Percentiles rank a stretch among this genome's conserved stretches.
Evolutionary conservation across 2,329 filamentous ascomycete genomes (phyloP).

Genomic region (Didymella arachidicola): DNA sequence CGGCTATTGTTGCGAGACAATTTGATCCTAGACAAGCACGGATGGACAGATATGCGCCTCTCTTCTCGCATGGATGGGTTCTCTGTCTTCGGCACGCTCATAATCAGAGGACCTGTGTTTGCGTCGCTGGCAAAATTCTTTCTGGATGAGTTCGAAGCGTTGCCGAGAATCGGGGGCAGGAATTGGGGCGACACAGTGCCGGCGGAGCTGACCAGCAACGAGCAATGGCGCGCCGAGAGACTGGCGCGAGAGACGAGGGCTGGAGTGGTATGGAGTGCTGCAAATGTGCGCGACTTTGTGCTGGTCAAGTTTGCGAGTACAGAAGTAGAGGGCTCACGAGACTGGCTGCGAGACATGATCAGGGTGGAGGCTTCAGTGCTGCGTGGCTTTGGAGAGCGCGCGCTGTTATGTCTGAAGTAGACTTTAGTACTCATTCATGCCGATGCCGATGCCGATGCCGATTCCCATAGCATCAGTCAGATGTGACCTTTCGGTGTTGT

Average conservation of each 20-base stretch:
- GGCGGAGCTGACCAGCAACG: conserved; percentile 50
- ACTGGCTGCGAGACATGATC: conserved; percentile 82
- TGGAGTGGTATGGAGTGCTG: conserved; percentile 50
- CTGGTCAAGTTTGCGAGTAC: conserved; percentile 89
- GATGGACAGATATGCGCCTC: conserved; percentile 40
- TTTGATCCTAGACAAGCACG: conserved; percentile 71
- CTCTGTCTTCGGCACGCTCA: conserved; percentile 82
- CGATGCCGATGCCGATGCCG: conserved; percentile 6
- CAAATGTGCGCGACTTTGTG: conserved; percentile 68
- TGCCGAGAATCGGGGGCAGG: conserved; percentile 82
- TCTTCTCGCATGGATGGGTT: conserved; percentile 72
- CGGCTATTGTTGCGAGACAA: conserved; percentile 85
- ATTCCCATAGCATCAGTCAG: not conserved
- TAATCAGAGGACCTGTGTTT: conserved; percentile 78
- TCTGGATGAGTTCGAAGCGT: conserved; percentile 75
- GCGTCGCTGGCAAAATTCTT: conserved; percentile 75
- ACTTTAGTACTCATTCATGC: not conserved
- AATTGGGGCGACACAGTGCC: conserved; percentile 68
- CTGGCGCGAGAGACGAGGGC: conserved; percentile 63
- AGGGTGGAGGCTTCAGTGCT: conserved; percentile 75
- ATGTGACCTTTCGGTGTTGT: not conserved
- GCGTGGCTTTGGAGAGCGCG: conserved; percentile 78
- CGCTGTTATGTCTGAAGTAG: conserved; percentile 70
- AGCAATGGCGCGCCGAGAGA: conserved; percentile 61
- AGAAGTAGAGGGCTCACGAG: conserved; percentile 79